A percentile compares a stretch with the other conserved stretches of the same genome.
phyloP scores from a whole-genome alignment of 768 basidiomycete species.

The Termitomyces bulborhizus region DNA sequence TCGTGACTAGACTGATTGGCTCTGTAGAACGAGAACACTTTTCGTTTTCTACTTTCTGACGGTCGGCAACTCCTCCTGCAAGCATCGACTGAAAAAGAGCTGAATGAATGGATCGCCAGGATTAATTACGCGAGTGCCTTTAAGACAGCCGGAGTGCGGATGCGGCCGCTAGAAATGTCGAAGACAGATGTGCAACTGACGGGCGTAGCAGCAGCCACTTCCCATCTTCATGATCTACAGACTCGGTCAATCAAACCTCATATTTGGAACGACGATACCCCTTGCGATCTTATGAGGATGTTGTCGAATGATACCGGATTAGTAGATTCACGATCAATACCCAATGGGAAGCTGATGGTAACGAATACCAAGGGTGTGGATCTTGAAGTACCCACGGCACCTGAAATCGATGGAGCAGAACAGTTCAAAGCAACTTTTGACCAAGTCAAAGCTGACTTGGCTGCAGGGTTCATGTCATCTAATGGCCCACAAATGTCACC shows the following conservation, averaged over 20 bases:
- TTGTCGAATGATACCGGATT: slow-evolving; percentile 24
- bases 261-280: slow-evolving; percentile 38
- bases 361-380: slow-evolving; percentile 26
- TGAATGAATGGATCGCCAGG: slow-evolving; percentile 84
- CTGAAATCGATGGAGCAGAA: slow-evolving; percentile 53
- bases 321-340: slow-evolving; percentile 15
- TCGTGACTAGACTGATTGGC: slow-evolving; percentile 1
- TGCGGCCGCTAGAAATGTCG: slow-evolving; percentile 70
- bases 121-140: slow-evolving; percentile 96
- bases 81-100: slow-evolving; percentile 57
- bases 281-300: slow-evolving; percentile 31
- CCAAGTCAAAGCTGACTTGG: slow-evolving; percentile 80
- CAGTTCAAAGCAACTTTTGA: slow-evolving; percentile 82
- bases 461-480: slow-evolving; percentile 36
- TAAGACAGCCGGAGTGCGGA: slow-evolving; percentile 76
- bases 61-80: slow-evolving; percentile 83
- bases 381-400: slow-evolving; percentile 40
- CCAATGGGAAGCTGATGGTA: slow-evolving; percentile 22
- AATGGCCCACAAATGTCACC: slow-evolving; percentile 15
- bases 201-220: slow-evolving; percentile 81
- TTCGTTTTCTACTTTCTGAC: slow-evolving; percentile 71
- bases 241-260: slow-evolving; percentile 24
- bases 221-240: slow-evolving; percentile 69
- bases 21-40: slow-evolving; percentile 57
- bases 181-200: slow-evolving; percentile 68